Percentiles rank a stretch among this genome's conserved stretches.
phyloP scores from a whole-genome alignment of 139 green algal species.

The Chlamydomonas sphaeroides region DNA sequence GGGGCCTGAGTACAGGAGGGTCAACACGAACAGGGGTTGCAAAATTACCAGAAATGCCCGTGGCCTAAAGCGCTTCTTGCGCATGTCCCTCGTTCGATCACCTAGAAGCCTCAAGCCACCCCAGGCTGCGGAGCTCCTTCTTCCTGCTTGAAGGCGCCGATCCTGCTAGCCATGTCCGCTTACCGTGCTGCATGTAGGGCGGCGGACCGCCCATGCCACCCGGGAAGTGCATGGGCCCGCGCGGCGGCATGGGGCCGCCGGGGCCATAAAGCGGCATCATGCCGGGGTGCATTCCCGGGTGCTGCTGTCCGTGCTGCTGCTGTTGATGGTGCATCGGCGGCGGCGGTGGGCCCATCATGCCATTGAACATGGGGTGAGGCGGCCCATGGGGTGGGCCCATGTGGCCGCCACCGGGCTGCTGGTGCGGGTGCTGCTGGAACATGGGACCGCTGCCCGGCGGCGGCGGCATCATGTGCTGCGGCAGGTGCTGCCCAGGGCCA shows the following conservation, averaged over 20 bases:
- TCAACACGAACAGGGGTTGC: too few species aligned
- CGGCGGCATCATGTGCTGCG: not conserved
- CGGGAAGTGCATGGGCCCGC: not conserved
- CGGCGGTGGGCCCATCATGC: too few species aligned
- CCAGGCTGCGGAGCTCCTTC: too few species aligned
- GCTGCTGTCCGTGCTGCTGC: not conserved
- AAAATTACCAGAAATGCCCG: too few species aligned
- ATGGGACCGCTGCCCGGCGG: not conserved
- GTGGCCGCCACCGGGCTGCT: too few species aligned
- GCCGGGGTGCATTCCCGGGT: not conserved
- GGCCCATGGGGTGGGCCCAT: not conserved
- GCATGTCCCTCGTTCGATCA: too few species aligned
- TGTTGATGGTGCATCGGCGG: not conserved
- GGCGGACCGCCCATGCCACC: not conserved
- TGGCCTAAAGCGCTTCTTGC: too few species aligned
- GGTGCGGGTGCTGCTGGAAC: too few species aligned
- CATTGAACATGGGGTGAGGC: too few species aligned
- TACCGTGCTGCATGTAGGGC: conserved; percentile 42
- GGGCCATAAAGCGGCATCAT: conserved; percentile 1
- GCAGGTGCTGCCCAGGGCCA: not conserved
- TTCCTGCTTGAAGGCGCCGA: too few species aligned
- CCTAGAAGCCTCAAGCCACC: too few species aligned
- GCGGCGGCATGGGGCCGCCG: not conserved
- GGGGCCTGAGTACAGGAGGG: not conserved
- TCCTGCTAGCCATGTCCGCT: conserved; percentile 2